A percentile compares a stretch with the other conserved stretches of the same genome.
These are phyloP conservation scores for Syzygium oleosum DNA, from an alignment of 345 rosid genomes.

Conservation along the genomic window DNA sequence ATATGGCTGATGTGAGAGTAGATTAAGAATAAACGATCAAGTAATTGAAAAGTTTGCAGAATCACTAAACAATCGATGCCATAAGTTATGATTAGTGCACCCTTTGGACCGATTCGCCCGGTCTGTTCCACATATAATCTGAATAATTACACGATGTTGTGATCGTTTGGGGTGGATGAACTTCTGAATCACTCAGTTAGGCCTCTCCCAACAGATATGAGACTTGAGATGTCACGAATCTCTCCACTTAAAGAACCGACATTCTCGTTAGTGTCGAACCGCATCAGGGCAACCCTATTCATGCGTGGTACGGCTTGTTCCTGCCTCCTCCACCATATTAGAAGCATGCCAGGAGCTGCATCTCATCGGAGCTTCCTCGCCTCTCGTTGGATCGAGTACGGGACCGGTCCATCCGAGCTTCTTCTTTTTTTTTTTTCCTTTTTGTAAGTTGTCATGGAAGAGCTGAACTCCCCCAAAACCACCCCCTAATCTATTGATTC, in stretches of 20 bases:
- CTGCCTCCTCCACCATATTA: not conserved
- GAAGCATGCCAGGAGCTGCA: not conserved
- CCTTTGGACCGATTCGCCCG: not conserved
- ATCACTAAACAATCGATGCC: not conserved
- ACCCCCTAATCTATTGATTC: too few relatives aligned
- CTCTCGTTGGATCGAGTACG: not conserved
- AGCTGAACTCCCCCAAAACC: too few relatives aligned
- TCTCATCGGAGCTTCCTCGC: not conserved
- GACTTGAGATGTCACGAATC: not conserved
- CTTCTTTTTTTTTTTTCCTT: too few relatives aligned
- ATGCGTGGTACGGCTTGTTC: not conserved
- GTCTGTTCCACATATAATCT: not conserved
- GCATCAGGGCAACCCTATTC: not conserved
- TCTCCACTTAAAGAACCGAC: not conserved
- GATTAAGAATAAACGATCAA: not conserved
- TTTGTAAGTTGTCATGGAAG: too few relatives aligned
- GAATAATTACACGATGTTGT: not conserved
- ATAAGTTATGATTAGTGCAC: fast-evolving
- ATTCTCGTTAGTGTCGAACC: fast-evolving
- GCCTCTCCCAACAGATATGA: not conserved
- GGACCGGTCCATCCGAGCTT: not conserved
- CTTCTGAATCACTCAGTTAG: too few relatives aligned
- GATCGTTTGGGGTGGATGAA: not conserved
- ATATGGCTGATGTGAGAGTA: not conserved
- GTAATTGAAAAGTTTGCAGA: not conserved